These are phyloP conservation scores for Boletellus sp. DNA, from an alignment of 768 basidiomycete species.

Conservation along the genomic window DNA sequence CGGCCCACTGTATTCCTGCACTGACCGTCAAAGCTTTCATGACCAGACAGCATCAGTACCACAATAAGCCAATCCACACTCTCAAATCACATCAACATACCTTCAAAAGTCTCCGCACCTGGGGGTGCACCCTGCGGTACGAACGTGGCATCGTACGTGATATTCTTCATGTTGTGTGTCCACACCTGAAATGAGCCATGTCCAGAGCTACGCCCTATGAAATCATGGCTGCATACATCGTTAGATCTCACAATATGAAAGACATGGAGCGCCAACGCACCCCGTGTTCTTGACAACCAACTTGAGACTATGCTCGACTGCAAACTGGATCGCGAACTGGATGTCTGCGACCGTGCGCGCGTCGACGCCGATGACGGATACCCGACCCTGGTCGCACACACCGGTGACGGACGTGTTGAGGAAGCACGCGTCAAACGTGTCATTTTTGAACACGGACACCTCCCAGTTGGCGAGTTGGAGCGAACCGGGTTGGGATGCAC, in stretches of 20 bases:
- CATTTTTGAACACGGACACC: constrained; percentile 37
- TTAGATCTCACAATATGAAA: background rate
- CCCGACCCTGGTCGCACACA: constrained; percentile 22
- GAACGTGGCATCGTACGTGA: constrained; percentile 32
- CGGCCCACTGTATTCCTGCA: constrained; percentile 47
- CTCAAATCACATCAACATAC: background rate
- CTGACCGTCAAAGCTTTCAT: constrained; percentile 1
- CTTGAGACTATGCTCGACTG: constrained; percentile 16
- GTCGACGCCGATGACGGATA: constrained; percentile 25
- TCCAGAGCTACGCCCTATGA: constrained; percentile 38
- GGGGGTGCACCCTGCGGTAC: constrained; percentile 31
- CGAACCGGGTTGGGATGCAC: constrained; percentile 39
- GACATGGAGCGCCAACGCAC: constrained; percentile 1
- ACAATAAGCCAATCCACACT: too few relatives aligned
- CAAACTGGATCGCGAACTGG: constrained; percentile 25
- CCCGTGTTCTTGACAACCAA: constrained; percentile 30
- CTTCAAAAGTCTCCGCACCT: constrained; percentile 15
- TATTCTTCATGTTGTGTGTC: constrained; percentile 42
- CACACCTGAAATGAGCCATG: constrained; percentile 39
- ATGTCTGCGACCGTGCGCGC: constrained; percentile 22
- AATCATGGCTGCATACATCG: constrained; percentile 32
- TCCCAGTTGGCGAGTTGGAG: constrained; percentile 36
- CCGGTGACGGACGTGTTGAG: constrained; percentile 31
- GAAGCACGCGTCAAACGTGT: constrained; percentile 38
- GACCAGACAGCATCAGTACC: too few relatives aligned